Evolutionary conservation across 202 grass and related monocot species (phyloP), one percentile per base, ranked within the genome.

Genomic region (Hordeum pubiflorum): DNA sequence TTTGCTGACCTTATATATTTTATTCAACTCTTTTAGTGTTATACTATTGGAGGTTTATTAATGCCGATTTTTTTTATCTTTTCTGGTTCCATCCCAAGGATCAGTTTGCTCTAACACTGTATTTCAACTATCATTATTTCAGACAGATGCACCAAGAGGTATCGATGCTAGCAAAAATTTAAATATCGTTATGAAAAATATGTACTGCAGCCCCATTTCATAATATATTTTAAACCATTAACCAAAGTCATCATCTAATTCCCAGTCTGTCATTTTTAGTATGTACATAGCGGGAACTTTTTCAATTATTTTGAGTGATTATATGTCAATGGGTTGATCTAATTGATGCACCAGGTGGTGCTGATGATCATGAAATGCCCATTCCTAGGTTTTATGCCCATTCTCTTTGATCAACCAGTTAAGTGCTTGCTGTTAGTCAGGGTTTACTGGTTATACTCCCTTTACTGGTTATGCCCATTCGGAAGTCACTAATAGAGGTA

Each of bases 91-190:
- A 95, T 83, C 92, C 95, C 18, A 93, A 95, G 78, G 95, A 98
- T 66, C 95, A 90, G 43, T 95, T 95, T 89, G 92, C 92, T 40
- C 92, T 90, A 1, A 98, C 92, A 27, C 66, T 98, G 80, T 92
- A 98, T 93, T 98, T 98, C 65, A 98, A 95, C 77, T 98, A 98
- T 44, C 92, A 92, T 4, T 98, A 95, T 70, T 98, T 73, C 90
- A 95, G 83, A 98, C 95, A 13, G 92, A 98, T 88, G 95, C 95
- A 80, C 88, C 92, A 41, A 46, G 93, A 98, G 95, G 95, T 97
- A 86, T 32, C 6, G 72, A 10, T 50, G 3, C 27, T 38, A 50
- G 3, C 3, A 63, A 57, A 63, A 56, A 4, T 9, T 33, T 8
- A 66, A 33, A 7, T 34, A 65, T 58, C 11, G 21, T 32, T 21